Evolutionary conservation across 192 early-diverging fungal species (phyloP).

Genomic region (Backusella morwellensis): DNA sequence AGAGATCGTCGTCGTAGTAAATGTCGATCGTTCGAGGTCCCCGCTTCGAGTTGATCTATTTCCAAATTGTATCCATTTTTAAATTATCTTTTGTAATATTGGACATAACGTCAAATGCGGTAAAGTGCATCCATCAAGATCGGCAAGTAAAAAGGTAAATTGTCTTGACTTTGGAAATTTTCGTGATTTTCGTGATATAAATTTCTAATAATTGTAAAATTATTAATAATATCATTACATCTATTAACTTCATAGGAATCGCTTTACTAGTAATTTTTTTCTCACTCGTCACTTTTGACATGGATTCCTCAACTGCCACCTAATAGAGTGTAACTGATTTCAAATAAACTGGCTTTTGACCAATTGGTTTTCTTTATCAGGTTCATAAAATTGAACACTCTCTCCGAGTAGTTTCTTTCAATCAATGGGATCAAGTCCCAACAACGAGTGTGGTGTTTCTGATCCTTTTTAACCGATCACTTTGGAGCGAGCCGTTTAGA

Average conservation of each 20-base stretch:
- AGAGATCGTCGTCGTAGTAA: conserved; percentile 71
- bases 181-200: conserved; percentile 79
- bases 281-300: conserved; percentile 63
- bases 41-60: not conserved
- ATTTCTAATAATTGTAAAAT: conserved; percentile 50
- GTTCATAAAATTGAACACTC: conserved; percentile 56
- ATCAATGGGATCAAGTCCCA: conserved; percentile 78
- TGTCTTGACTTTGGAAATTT: conserved; percentile 53
- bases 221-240: not conserved
- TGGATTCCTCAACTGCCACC: conserved; percentile 35
- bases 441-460: conserved; percentile 77
- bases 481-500: conserved; percentile 67
- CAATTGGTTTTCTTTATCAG: conserved; percentile 79
- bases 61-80: conserved; percentile 4
- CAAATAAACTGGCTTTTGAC: conserved; percentile 80
- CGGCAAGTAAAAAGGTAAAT: conserved; percentile 64
- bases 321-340: conserved; percentile 59
- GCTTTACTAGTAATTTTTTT: conserved; percentile 42
- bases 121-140: conserved; percentile 73
- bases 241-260: conserved; percentile 29
- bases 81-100: conserved; percentile 8
- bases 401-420: conserved; percentile 50
- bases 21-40: conserved; percentile 13
- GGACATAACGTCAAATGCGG: conserved; percentile 75
- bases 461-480: conserved; percentile 47